Conservation (phyloP, 2,329 filamentous ascomycete genomes). For the Capronia epimyces region DNA sequence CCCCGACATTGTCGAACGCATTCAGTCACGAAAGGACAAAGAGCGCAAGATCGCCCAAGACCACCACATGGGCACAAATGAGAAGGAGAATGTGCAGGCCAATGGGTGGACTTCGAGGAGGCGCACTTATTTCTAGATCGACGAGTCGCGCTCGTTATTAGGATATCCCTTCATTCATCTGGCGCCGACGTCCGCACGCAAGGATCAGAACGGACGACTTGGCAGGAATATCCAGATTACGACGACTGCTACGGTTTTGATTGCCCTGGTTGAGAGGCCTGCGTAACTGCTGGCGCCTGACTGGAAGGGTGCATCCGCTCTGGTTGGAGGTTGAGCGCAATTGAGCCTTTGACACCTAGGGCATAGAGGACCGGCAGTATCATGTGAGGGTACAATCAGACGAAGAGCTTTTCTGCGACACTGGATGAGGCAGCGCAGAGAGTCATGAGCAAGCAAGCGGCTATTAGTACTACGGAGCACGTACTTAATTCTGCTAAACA, state of each 20-base stretch:
- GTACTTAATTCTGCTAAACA: neutral
- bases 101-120: constrained; percentile 26
- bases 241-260: neutral
- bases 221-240: neutral
- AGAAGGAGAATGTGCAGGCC: constrained; percentile 21
- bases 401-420: neutral
- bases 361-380: neutral
- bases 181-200: neutral
- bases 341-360: neutral
- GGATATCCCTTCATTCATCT: neutral
- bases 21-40: constrained; percentile 23
- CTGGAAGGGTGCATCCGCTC: neutral
- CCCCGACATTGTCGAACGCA: constrained; percentile 24
- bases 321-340: neutral
- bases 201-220: neutral
- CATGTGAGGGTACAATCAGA: neutral
- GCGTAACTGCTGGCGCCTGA: neutral
- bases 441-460: neutral
- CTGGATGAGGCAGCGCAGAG: no score
- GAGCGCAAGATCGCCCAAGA: constrained; percentile 22
- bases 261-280: neutral
- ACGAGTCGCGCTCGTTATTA: neutral
- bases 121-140: constrained; percentile 19
- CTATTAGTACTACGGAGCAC: no score
- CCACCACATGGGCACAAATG: neutral